Conservation (phyloP, 768 basidiomycete species). For the Hypholoma sublateritium region DNA sequence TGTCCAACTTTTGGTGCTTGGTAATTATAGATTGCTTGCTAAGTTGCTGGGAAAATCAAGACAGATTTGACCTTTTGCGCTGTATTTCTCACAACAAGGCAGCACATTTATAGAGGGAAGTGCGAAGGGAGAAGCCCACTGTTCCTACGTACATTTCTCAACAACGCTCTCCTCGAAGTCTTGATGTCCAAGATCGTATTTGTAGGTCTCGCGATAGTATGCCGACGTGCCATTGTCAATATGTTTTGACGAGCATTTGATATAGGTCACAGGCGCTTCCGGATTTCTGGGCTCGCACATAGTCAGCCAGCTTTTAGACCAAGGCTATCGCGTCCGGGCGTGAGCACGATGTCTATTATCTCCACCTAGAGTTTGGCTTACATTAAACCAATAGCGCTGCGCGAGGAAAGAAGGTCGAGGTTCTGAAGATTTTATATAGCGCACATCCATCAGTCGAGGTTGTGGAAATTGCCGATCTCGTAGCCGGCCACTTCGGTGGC, state of each 20-base stretch:
- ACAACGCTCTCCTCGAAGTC: too few relatives aligned
- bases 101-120: too few relatives aligned
- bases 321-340: conserved; percentile 26
- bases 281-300: conserved; percentile 26
- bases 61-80: too few relatives aligned
- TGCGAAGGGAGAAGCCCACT: too few relatives aligned
- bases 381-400: neutral
- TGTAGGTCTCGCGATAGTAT: neutral
- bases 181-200: neutral
- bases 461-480: conserved; percentile 22
- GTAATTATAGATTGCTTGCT: too few relatives aligned
- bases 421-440: conserved; percentile 11
- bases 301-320: conserved; percentile 18
- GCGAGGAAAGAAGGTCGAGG: conserved; percentile 16
- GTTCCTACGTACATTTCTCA: too few relatives aligned
- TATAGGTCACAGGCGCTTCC: conserved; percentile 26
- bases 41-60: too few relatives aligned
- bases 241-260: neutral
- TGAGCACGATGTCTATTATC: conserved; percentile 1
- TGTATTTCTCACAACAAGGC: too few relatives aligned
- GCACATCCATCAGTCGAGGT: conserved; percentile 19
- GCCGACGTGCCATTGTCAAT: neutral
- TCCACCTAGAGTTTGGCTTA: neutral
- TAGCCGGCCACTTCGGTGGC: conserved; percentile 35
- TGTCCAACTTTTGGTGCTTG: too few relatives aligned